Evolutionary conservation across 768 basidiomycete genomes (phyloP).

Genomic region (Mycena leptocephala): DNA sequence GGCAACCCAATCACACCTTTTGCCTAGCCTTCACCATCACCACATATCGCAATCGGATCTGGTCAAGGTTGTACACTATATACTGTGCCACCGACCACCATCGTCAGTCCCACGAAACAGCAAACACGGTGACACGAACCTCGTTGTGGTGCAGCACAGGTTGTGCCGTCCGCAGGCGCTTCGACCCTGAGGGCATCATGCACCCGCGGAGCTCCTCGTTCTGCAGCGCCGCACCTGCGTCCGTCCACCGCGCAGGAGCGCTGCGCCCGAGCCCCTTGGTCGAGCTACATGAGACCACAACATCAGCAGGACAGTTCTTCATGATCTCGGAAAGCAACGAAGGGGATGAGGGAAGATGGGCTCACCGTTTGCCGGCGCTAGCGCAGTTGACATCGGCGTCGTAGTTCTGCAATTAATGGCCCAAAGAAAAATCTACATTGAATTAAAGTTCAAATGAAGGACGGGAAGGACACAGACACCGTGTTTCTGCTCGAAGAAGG

Average conservation of each 20-base stretch:
- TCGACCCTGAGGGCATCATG: conserved; percentile 1
- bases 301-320: background rate
- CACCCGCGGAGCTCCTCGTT: conserved; percentile 5
- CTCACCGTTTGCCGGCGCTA: background rate
- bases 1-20: background rate
- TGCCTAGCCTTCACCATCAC: conserved; percentile 10
- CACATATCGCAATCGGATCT: conserved; percentile 17
- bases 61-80: conserved; percentile 15
- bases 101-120: too few species aligned
- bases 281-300: background rate
- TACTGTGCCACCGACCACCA: background rate
- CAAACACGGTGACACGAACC: background rate
- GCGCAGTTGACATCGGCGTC: conserved; percentile 5
- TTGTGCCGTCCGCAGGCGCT: background rate
- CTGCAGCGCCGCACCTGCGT: background rate
- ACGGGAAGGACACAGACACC: background rate
- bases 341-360: background rate
- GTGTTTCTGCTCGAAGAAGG: conserved; percentile 7
- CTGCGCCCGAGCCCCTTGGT: conserved; percentile 19
- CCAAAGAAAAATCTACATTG: background rate
- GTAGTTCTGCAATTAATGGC: conserved; percentile 18
- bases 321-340: background rate
- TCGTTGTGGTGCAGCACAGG: conserved; percentile 4
- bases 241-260: conserved; percentile 11
- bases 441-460: background rate